Evolutionary conservation across 495 filamentous ascomycete species (phyloP).

Genomic region (Talaromyces proteolyticus): DNA sequence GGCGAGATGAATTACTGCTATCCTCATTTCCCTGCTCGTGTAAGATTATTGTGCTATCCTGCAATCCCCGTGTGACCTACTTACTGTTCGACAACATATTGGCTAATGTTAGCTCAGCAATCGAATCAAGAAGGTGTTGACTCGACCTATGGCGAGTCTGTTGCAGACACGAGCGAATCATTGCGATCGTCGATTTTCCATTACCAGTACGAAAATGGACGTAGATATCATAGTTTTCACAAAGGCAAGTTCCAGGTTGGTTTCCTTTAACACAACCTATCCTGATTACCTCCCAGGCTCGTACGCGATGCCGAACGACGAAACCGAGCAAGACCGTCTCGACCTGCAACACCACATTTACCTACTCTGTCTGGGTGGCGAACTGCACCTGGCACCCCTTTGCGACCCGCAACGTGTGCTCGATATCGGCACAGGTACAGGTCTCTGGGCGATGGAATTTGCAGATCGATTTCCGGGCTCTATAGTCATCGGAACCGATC

Average conservation of each 20-base stretch:
- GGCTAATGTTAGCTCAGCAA: no score
- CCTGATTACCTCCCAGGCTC: constrained; percentile 23
- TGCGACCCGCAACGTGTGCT: constrained; percentile 24
- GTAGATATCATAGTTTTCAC: constrained; percentile 23
- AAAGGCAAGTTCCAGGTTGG: no score
- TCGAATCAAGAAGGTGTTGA: no score
- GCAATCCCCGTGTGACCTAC: no score
- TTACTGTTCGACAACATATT: no score
- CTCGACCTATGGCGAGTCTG: neutral
- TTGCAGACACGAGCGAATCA: constrained; percentile 7
- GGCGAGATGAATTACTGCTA: no score
- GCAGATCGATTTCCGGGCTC: constrained; percentile 26
- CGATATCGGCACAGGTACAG: constrained; percentile 47
- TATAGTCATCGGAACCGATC: constrained; percentile 41
- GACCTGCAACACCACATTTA: constrained; percentile 53
- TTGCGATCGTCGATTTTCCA: constrained; percentile 12
- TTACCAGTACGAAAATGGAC: constrained; percentile 19
- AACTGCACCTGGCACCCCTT: constrained; percentile 34
- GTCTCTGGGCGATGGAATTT: constrained; percentile 44
- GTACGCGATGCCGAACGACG: constrained; percentile 49
- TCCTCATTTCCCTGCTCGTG: no score
- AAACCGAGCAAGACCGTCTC: constrained; percentile 56
- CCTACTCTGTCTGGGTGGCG: constrained; percentile 28
- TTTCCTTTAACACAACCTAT: no score
- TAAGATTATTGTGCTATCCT: no score